phyloP scores from a whole-genome alignment of 2,329 filamentous ascomycete genomes.

The Akanthomyces muscarius region DNA sequence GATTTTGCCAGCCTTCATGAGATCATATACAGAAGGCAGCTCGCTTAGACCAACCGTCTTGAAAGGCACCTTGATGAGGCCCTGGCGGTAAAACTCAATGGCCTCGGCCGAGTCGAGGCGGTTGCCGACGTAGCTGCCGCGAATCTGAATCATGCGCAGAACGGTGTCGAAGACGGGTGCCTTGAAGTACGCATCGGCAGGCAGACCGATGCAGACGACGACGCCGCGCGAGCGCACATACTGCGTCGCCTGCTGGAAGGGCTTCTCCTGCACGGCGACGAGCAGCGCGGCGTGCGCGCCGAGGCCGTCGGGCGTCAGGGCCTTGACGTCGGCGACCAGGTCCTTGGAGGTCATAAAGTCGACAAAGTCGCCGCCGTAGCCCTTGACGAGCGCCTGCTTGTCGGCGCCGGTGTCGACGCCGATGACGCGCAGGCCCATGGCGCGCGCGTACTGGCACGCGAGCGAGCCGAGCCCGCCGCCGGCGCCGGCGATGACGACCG shows the following conservation, averaged over 20 bases:
- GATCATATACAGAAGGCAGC: constrained; percentile 72
- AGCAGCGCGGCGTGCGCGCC: constrained; percentile 86
- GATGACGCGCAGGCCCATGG: constrained; percentile 78
- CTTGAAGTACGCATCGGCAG: constrained; percentile 71
- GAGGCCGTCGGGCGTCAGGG: constrained; percentile 68
- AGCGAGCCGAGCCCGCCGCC: constrained; percentile 67
- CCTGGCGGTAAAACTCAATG: constrained; percentile 80
- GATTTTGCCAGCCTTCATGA: constrained; percentile 68
- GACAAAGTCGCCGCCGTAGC: constrained; percentile 72
- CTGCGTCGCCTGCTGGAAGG: constrained; percentile 89
- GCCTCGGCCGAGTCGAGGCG: constrained; percentile 83
- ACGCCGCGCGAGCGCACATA: constrained; percentile 81
- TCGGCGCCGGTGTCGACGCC: constrained; percentile 81
- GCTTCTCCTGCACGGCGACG: constrained; percentile 82
- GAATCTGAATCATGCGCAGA: constrained; percentile 84
- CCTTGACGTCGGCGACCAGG: constrained; percentile 79
- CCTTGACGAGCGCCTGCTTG: constrained; percentile 66
- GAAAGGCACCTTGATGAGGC: constrained; percentile 81
- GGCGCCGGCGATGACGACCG: constrained; percentile 68
- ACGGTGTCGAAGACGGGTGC: constrained; percentile 90
- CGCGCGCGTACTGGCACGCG: constrained; percentile 82
- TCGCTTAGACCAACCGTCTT: constrained; percentile 80
- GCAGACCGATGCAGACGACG: constrained; percentile 86
- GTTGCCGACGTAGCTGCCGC: constrained; percentile 92
- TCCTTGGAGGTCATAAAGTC: constrained; percentile 77